Percentiles rank a stretch among this genome's conserved stretches.
Evolutionary conservation across 305 asterid species (phyloP).

Genomic region (Solanum aculeatissimum): DNA sequence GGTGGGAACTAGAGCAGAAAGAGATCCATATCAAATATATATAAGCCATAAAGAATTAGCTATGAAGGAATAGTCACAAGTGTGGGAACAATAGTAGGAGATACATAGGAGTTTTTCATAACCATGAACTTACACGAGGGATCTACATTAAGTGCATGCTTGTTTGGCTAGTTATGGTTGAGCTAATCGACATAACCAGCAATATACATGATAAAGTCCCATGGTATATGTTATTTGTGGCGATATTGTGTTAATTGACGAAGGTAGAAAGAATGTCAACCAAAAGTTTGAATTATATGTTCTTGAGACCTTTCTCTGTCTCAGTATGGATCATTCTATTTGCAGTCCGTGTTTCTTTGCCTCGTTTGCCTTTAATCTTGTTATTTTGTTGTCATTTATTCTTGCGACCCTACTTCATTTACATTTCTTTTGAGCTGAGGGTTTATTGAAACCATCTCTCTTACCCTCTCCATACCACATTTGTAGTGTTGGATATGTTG

Average conservation of each 20-base stretch:
- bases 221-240: background rate
- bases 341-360: background rate
- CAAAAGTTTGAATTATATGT: background rate
- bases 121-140: background rate
- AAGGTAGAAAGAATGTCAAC: background rate
- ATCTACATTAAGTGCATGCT: background rate
- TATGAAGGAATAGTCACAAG: background rate
- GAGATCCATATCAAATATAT: background rate
- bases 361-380: background rate
- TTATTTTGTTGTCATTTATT: background rate
- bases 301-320: background rate
- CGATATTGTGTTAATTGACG: background rate
- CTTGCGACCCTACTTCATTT: background rate
- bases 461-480: background rate
- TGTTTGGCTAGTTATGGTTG: background rate
- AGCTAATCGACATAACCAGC: background rate
- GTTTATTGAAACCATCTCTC: background rate
- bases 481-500: background rate
- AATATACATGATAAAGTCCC: background rate
- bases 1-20: background rate
- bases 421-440: background rate
- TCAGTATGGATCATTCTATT: background rate
- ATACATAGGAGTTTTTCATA: background rate
- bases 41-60: background rate
- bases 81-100: background rate